Evolutionary conservation across 1,139 yeast genomes (phyloP).

Genomic region (Hyphopichia buzzinii): DNA sequence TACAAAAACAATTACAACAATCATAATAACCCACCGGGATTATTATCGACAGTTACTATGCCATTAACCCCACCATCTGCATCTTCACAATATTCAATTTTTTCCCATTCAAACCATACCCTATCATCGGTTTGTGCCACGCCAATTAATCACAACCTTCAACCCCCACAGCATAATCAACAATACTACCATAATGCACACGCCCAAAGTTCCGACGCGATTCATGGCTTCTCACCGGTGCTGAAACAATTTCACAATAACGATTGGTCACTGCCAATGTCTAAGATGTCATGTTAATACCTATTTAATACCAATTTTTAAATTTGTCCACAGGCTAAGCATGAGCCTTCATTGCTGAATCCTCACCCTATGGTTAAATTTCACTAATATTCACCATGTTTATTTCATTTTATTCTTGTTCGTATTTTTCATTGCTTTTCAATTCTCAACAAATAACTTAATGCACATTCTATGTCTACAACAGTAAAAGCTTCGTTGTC

Average conservation of each 20-base stretch:
- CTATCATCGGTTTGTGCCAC: conserved; percentile 26
- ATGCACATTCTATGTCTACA: background rate
- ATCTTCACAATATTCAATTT: conserved; percentile 39
- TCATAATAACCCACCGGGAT: background rate
- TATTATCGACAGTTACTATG: conserved; percentile 9
- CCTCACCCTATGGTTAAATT: too few relatives aligned
- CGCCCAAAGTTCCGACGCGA: conserved; percentile 5
- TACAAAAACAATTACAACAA: conserved; percentile 7
- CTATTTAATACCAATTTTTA: too few relatives aligned
- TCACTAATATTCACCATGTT: too few relatives aligned
- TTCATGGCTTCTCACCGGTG: conserved; percentile 4
- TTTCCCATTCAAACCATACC: conserved; percentile 26
- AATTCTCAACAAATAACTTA: background rate
- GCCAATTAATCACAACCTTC: conserved; percentile 18
- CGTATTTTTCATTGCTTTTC: background rate
- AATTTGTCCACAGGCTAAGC: too few relatives aligned
- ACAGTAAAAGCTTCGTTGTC: too few relatives aligned
- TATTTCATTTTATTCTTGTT: background rate
- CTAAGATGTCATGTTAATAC: background rate
- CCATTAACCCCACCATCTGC: conserved; percentile 46
- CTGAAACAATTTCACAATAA: background rate
- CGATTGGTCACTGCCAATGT: conserved; percentile 2
- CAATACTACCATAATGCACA: background rate
- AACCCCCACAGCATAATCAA: background rate
- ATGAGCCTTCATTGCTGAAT: too few relatives aligned